Evolutionary conservation across 2,329 filamentous ascomycete species (phyloP), one percentile per base, ranked within the genome.

Genomic region (Monosporascus sp.): DNA sequence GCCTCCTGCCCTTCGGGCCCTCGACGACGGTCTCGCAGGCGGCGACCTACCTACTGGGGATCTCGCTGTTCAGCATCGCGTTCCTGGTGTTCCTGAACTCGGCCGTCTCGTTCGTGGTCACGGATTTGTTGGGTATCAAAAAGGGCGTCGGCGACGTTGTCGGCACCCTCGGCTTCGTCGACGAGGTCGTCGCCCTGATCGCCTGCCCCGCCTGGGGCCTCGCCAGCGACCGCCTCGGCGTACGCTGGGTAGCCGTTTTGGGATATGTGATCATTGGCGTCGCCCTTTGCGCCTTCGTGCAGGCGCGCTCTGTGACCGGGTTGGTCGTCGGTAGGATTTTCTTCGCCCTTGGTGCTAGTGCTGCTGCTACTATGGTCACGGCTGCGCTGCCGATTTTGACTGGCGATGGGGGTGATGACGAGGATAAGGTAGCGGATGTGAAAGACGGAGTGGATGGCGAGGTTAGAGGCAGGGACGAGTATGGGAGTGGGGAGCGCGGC

Each of bases 331-430:
- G 89, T 51, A 81, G 94, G 59, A 76, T 97, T 49, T 75, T 95
- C 52, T 99, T 99, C 71, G 94, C 92, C 60, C 63, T 97, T 18
- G 94, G 94, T 24, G 94, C 89, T 20, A 91, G 92, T n/a, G 94
- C 93, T 22, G 85, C 89, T 5, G 81, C 91, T 15, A 97, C 94
- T 1, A 99, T 99, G 94, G 94, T 99, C 20, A 97, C 94, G 8
- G 94, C 94, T 3, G 90, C 96, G 46, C 77, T 99, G 24, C 94
- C 94, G 1, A 85, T 81, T 11, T 71, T 87, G 59, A 85, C 83
- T 5, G 79, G 80, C 57, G 80, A 82, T 35, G 72, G 65, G 39
- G 65, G 65, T 39, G 58, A 66, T 39, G 65, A 66, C 39, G 56
- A 37, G 60, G 65, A 66, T 43, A 55, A 37, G 61, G 52, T 52